A percentile compares a stretch with the other conserved stretches of the same genome.
Conservation (phyloP, 768 basidiomycete genomes). For the Lactifluus volemus region DNA sequence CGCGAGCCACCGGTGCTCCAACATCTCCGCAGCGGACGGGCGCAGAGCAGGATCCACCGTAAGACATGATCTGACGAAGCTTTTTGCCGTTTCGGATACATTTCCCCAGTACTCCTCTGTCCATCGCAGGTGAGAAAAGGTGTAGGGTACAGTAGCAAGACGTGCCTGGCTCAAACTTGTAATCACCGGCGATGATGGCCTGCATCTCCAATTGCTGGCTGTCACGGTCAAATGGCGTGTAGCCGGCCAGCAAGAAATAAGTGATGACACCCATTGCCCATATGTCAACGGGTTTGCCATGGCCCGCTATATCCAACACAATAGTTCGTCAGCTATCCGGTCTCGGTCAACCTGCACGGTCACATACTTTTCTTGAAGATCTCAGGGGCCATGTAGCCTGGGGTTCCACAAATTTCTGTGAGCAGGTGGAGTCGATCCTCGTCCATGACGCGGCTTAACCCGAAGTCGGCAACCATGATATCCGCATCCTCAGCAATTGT, state of each 20-base stretch:
- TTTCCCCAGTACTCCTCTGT: constrained; percentile 77
- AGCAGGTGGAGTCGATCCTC: constrained; percentile 80
- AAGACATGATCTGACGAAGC: constrained; percentile 76
- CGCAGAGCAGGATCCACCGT: constrained; percentile 73
- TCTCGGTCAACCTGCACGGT: background rate
- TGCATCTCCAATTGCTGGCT: constrained; percentile 85
- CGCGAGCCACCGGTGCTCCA: constrained; percentile 79
- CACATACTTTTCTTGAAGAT: constrained; percentile 85
- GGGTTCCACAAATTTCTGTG: constrained; percentile 95
- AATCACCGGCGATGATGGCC: constrained; percentile 89
- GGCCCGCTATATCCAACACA: constrained; percentile 51
- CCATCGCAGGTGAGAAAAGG: constrained; percentile 13
- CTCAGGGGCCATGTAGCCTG: constrained; percentile 94
- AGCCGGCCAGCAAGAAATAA: constrained; percentile 89
- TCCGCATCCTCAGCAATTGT: constrained; percentile 83
- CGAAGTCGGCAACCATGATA: constrained; percentile 97
- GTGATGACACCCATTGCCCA: constrained; percentile 99
- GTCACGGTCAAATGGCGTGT: constrained; percentile 97
- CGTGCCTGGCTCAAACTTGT: constrained; percentile 72
- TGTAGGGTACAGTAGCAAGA: background rate
- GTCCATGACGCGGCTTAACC: constrained; percentile 83
- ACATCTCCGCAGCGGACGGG: constrained; percentile 67
- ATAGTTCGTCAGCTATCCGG: background rate
- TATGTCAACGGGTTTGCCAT: constrained; percentile 89
- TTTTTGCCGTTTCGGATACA: constrained; percentile 73